Percentiles rank a stretch among this genome's conserved stretches.
These are phyloP conservation scores for Rhododendron griersonianum DNA, from an alignment of 148 eudicot species.

Conservation along the genomic window DNA sequence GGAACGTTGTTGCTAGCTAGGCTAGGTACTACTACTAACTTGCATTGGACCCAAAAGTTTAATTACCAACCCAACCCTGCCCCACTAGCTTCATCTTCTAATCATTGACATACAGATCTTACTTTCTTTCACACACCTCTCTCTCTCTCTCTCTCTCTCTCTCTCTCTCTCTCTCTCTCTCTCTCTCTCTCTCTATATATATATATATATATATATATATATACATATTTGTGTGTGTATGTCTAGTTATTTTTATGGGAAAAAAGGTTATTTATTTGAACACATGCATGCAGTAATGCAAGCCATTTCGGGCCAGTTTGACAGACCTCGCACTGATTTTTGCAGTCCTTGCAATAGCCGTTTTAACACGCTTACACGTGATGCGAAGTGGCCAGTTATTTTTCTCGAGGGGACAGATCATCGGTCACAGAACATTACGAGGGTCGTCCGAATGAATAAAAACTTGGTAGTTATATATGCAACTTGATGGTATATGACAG, in stretches of 20 bases:
- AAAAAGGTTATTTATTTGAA: neutral
- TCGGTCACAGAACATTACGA: neutral
- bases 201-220: too few relatives aligned
- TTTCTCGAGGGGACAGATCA: neutral
- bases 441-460: neutral
- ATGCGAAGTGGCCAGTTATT: neutral
- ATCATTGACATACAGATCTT: neutral
- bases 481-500: neutral
- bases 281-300: neutral
- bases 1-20: neutral
- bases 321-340: neutral
- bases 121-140: too few relatives aligned
- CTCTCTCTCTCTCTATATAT: too few relatives aligned
- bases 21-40: neutral
- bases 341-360: neutral
- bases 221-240: too few relatives aligned
- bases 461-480: neutral
- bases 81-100: neutral
- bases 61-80: neutral
- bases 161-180: too few relatives aligned
- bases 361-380: neutral
- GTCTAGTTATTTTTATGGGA: neutral
- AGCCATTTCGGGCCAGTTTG: neutral
- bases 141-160: too few relatives aligned
- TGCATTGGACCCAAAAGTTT: neutral